phyloP scores from a whole-genome alignment of 805 yeast genomes.

The Komagataella phaffii region DNA sequence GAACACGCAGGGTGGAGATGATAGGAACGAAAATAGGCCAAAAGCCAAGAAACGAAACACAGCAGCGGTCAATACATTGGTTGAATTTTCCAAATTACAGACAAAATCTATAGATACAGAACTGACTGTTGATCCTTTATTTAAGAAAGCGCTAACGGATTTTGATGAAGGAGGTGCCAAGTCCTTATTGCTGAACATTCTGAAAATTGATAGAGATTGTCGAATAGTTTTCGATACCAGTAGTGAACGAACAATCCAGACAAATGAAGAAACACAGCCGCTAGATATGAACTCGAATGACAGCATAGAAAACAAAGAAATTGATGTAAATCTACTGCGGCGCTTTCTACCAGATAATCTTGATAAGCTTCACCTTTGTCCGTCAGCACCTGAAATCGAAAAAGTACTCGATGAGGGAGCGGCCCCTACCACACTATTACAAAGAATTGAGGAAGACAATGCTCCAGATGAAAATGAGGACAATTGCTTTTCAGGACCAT shows the following conservation, averaged over 20 bases:
- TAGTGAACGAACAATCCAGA: slow-evolving; percentile 10
- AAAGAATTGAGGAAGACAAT: slow-evolving; percentile 10
- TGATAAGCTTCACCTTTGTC: slow-evolving; percentile 38
- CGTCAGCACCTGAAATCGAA: slow-evolving; percentile 52
- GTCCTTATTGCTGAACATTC: slow-evolving; percentile 34
- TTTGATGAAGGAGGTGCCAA: slow-evolving; percentile 56
- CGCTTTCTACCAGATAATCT: slow-evolving; percentile 7
- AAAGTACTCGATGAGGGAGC: slow-evolving; percentile 14
- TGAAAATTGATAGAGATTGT: slow-evolving; percentile 30
- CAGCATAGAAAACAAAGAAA: background rate
- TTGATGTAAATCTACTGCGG: background rate
- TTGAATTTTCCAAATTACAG: slow-evolving; percentile 24
- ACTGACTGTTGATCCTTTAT: slow-evolving; percentile 39
- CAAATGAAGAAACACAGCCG: background rate
- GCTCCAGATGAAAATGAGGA: slow-evolving; percentile 8
- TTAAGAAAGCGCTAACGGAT: slow-evolving; percentile 39
- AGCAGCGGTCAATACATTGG: slow-evolving; percentile 18
- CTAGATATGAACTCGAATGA: background rate
- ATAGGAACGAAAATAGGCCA: slow-evolving; percentile 7
- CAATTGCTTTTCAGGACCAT: slow-evolving; percentile 4
- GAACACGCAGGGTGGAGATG: background rate
- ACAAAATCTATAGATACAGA: slow-evolving; percentile 36
- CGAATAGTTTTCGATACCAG: slow-evolving; percentile 37
- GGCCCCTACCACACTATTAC: slow-evolving; percentile 12
- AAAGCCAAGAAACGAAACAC: slow-evolving; percentile 8